These are phyloP conservation scores for Dactylonectria estremocensis DNA, from an alignment of 2,329 filamentous ascomycete species.

Conservation along the genomic window DNA sequence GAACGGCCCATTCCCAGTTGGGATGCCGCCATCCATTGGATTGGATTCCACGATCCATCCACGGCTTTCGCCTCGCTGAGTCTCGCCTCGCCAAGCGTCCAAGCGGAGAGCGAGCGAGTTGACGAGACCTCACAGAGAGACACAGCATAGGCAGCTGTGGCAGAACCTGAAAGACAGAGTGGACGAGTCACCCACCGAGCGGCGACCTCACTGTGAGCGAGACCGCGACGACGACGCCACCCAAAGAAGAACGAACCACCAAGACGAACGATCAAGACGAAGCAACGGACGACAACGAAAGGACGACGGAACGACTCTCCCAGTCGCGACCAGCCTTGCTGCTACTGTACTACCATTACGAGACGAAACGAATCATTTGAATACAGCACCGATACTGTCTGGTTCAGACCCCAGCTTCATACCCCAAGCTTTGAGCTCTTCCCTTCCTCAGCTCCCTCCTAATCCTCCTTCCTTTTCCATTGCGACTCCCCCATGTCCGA, in stretches of 20 bases:
- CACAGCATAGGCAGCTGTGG: no score
- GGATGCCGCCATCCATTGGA: constrained; percentile 28
- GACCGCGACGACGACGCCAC: background rate
- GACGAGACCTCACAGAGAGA: background rate
- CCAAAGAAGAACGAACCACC: no score
- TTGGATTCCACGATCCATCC: constrained; percentile 26
- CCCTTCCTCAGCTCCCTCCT: constrained; percentile 1
- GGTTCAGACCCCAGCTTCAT: background rate
- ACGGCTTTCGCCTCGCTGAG: constrained; percentile 13
- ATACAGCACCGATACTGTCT: background rate
- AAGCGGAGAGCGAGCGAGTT: constrained; percentile 34
- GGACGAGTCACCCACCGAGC: background rate
- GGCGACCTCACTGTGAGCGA: background rate
- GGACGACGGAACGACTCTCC: background rate
- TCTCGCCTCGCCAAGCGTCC: constrained; percentile 21
- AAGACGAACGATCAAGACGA: background rate
- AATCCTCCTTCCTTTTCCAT: background rate
- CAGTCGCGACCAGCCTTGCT: background rate
- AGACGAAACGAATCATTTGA: no score
- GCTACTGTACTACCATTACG: background rate
- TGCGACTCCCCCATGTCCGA: constrained; percentile 53
- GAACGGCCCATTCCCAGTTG: constrained; percentile 45
- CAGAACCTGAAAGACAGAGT: no score
- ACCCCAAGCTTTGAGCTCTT: background rate
- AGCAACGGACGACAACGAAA: background rate